Conservation (phyloP, 164 flowering plant species). For the Santalum album region DNA sequence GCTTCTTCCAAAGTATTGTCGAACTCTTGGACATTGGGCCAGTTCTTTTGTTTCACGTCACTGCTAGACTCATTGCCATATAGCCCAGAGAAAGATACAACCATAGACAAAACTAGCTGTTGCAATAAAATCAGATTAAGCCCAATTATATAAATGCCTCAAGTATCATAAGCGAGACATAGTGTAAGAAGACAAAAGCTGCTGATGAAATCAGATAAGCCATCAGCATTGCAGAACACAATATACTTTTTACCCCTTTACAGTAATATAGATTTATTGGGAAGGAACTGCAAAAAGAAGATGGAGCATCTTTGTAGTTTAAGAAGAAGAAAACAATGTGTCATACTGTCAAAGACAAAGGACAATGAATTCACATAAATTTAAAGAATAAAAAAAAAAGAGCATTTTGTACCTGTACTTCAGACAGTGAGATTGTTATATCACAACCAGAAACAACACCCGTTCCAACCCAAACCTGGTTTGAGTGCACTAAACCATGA, state of each 20-base stretch:
- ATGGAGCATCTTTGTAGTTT: background rate
- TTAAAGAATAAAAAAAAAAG: background rate
- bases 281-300: background rate
- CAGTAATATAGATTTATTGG: too few relatives aligned
- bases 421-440: conserved; percentile 53
- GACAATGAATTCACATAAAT: background rate
- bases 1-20: conserved; percentile 25
- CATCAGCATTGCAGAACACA: background rate
- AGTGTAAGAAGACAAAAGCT: background rate
- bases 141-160: conserved; percentile 6
- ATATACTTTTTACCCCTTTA: too few relatives aligned
- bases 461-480: conserved; percentile 56
- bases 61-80: conserved; percentile 16
- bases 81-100: conserved; percentile 38
- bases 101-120: conserved; percentile 55
- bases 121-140: conserved; percentile 14
- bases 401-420: conserved; percentile 49
- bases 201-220: background rate
- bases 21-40: conserved; percentile 21
- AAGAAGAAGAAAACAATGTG: too few relatives aligned
- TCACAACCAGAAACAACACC: conserved; percentile 69
- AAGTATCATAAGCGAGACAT: background rate
- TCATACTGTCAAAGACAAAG: too few relatives aligned
- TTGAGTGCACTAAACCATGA: conserved; percentile 9
- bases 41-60: conserved; percentile 18